Percentiles rank a stretch among this genome's conserved stretches.
These are phyloP conservation scores for Peronospora belbahrii DNA, from an alignment of 352 stramenopile species.

Conservation along the genomic window DNA sequence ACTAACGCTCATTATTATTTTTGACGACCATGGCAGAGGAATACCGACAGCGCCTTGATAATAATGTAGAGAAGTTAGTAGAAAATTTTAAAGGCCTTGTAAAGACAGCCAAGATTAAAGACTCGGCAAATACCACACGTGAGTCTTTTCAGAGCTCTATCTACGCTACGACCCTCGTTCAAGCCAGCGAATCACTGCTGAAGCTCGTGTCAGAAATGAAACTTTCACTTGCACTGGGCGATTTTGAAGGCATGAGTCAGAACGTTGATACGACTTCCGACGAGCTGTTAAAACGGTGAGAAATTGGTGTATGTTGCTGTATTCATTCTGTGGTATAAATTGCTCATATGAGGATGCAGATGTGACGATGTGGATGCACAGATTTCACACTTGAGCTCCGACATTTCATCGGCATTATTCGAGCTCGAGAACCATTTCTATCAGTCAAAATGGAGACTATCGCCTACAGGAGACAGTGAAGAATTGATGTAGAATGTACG, in stretches of 20 bases:
- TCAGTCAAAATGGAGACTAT: constrained; percentile 68
- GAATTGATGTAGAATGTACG: constrained; percentile 7
- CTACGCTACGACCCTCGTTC: constrained; percentile 72
- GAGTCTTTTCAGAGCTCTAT: constrained; percentile 78
- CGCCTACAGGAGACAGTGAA: constrained; percentile 17
- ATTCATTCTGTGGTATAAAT: neutral
- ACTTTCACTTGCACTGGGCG: constrained; percentile 61
- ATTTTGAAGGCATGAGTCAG: constrained; percentile 84
- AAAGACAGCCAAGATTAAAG: constrained; percentile 75
- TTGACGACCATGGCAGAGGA: constrained; percentile 60
- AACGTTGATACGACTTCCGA: constrained; percentile 67
- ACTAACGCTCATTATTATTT: too few species aligned
- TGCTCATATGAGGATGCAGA: constrained; percentile 12
- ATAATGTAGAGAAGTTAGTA: constrained; percentile 84
- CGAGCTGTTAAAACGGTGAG: constrained; percentile 58
- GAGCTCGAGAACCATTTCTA: constrained; percentile 82
- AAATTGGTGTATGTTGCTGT: neutral
- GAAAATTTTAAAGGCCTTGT: constrained; percentile 84
- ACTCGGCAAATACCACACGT: constrained; percentile 71
- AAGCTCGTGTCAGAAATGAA: constrained; percentile 82
- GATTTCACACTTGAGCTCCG: constrained; percentile 66
- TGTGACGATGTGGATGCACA: constrained; percentile 76
- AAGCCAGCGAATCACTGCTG: constrained; percentile 73
- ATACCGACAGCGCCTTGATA: constrained; percentile 78
- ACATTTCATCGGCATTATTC: constrained; percentile 74